Conservation (phyloP, 805 yeast species). For the Candida coleopterorum region DNA sequence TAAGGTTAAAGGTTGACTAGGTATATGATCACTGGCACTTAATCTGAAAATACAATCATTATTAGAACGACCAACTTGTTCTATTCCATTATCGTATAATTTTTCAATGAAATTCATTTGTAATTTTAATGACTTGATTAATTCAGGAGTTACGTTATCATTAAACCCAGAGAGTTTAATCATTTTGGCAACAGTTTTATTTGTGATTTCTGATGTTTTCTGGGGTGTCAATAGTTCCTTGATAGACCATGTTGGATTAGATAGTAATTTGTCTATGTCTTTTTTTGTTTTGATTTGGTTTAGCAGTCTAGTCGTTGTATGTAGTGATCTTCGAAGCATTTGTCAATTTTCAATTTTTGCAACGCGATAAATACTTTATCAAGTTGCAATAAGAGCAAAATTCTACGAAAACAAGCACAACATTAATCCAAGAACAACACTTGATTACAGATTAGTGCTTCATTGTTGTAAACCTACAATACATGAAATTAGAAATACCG, state of each 20-base stretch:
- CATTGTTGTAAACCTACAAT: no score
- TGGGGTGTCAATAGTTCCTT: slow-evolving; percentile 10
- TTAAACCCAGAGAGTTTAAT: slow-evolving; percentile 30
- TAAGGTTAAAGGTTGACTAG: slow-evolving; percentile 20
- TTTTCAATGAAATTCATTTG: slow-evolving; percentile 34
- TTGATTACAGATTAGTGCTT: no score
- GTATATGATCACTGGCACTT: slow-evolving; percentile 28
- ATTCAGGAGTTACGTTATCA: slow-evolving; percentile 4
- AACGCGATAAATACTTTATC: no score
- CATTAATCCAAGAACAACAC: no score
- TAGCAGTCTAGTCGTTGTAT: background rate
- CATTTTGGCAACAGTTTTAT: slow-evolving; percentile 17
- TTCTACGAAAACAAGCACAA: no score
- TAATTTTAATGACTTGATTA: slow-evolving; percentile 24
- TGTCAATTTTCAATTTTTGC: background rate
- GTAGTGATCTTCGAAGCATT: slow-evolving; percentile 4
- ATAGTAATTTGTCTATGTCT: slow-evolving; percentile 9
- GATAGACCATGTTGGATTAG: slow-evolving; percentile 16
- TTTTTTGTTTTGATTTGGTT: slow-evolving; percentile 2
- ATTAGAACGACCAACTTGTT: slow-evolving; percentile 4
- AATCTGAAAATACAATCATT: slow-evolving; percentile 29
- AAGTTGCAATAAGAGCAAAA: no score
- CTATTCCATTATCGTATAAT: slow-evolving; percentile 21
- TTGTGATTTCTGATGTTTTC: slow-evolving; percentile 10
- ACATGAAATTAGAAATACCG: no score